Evolutionary conservation across 257 asterid species (phyloP), one percentile per base, ranked within the genome.

Genomic region (Nicotiana undulata): DNA sequence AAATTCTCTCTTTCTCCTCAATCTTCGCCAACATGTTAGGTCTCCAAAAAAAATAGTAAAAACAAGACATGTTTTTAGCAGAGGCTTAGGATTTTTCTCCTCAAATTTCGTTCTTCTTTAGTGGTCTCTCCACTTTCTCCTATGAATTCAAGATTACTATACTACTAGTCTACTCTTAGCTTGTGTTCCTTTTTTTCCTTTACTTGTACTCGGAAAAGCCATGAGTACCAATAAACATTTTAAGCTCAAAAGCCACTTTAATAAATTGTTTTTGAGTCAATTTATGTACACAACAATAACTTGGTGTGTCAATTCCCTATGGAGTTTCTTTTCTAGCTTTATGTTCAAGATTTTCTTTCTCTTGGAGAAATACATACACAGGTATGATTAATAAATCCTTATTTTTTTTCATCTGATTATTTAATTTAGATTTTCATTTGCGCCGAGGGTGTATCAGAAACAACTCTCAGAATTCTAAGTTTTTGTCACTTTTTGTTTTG

Each of bases 91-190:
- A 40, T 82, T 82, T 77, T 77, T 68, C 81, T 76, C 89, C 91
- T 65, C 90, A 59, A 76, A 67, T 88, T 63, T 76, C 70, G 87
- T 85, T 79, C 75, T 56, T 55, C 72, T 37, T 37, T 78, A 84
- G 88, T 86, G 85, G 64, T 60, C 37, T 16, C 79, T 82, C 88
- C 90, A 85, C 88, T 82, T 63, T 77, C 79, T 65, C 83, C 86
- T 83, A 82, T 76, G 84, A 76, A 67, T 81, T 40, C 46, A 12
- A 68, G 77, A 40, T 40, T 68, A 46, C 77, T 72, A 22, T 22
- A 22, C 49, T 31, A 65, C 49, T 40, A 40, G 49, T 8, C 49
- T 40, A 40, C 49, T 40, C 9, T 40, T 40, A 63, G 74, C 28
- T 74, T 46, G 44, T 74, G 4, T 15, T 49, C 24, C 81, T 64